Base-by-base conservation (phyloP, 2,329 filamentous ascomycete species). In the Aureobasidium sp. region DNA sequence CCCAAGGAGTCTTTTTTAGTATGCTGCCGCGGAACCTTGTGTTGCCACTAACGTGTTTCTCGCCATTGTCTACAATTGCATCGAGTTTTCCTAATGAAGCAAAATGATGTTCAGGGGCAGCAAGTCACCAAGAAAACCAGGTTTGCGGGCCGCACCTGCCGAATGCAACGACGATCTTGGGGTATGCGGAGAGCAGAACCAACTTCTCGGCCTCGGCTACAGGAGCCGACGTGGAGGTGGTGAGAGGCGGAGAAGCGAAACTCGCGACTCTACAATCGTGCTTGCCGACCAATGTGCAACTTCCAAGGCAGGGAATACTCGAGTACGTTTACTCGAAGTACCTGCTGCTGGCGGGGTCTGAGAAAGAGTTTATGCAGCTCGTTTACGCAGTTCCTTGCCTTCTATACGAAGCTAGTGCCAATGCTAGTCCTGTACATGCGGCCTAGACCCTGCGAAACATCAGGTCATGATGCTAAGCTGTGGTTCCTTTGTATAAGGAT, bases 61-160 rank as follows among this genome's bases (percentile, higher is more conserved):
- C 37, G 31, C 12, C 11, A 34, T 11, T 11, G 12, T 34, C 31
- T 11, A 34, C 11, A 14, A 8, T 25, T 22, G 41, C 11, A 22
- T 44, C 20, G 22, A 42, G n/a, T 42, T 11, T 44, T 25, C 41
- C 41, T 3, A 44, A 44, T 25, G 3, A 5, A 44, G 41, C 41
- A 11, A 44, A 25, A 12, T 52, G 51, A 55, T 55, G 15, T 55
- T 55, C 51, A 55, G 51, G 51, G 51, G 51, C 51, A 42, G 22
- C 20, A 53, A 53, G 20, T 15, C 12, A 20, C 12, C 22, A 5
- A 7, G 12, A 31, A 55, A 51, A 48, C 27, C 51, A 42, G 37
- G 37, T 55, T 55, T 42, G 27, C 51, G 51, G 51, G 36, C 49
- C 34, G 49, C 34, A 39, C 49, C 49, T 36, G 11, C 25, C 36